Evolutionary conservation across 108 stramenopile genomes (phyloP).

Genomic region (Cyclotella baltica): DNA sequence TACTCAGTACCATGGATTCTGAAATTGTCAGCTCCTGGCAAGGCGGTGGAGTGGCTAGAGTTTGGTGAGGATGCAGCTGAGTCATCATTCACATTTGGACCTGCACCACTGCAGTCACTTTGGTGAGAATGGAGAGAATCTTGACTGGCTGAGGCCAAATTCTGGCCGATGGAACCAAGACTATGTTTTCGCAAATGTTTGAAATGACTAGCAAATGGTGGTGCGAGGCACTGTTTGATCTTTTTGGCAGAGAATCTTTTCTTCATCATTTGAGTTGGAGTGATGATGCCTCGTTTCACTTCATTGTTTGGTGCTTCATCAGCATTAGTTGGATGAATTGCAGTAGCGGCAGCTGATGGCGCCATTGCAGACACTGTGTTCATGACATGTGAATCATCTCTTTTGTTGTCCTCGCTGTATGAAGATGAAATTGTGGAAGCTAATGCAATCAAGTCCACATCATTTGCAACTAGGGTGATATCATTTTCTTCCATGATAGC

Average conservation of each 20-base stretch:
- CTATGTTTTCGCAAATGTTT: neutral
- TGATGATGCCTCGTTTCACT: constrained; percentile 11
- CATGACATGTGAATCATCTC: neutral
- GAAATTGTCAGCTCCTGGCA: constrained; percentile 33
- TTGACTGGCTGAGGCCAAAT: no score
- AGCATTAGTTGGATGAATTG: neutral
- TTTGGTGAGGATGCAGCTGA: neutral
- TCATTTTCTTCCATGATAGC: neutral
- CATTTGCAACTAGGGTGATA: neutral
- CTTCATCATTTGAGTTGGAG: constrained; percentile 23
- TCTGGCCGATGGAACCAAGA: no score
- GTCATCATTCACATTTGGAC: neutral
- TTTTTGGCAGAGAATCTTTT: constrained; percentile 31
- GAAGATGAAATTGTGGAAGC: constrained; percentile 7
- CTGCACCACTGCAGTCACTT: neutral
- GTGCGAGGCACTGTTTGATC: constrained; percentile 43
- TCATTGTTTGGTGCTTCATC: neutral
- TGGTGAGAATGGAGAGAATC: no score
- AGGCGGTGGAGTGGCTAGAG: constrained; percentile 1
- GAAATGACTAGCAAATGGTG: constrained; percentile 42
- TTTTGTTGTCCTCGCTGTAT: neutral
- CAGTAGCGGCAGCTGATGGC: neutral
- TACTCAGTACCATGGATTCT: constrained; percentile 56
- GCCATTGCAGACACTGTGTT: no score
- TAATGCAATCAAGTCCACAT: neutral